Evolutionary conservation across 257 asterid species (phyloP).

Genomic region (Fraxinus anomala): DNA sequence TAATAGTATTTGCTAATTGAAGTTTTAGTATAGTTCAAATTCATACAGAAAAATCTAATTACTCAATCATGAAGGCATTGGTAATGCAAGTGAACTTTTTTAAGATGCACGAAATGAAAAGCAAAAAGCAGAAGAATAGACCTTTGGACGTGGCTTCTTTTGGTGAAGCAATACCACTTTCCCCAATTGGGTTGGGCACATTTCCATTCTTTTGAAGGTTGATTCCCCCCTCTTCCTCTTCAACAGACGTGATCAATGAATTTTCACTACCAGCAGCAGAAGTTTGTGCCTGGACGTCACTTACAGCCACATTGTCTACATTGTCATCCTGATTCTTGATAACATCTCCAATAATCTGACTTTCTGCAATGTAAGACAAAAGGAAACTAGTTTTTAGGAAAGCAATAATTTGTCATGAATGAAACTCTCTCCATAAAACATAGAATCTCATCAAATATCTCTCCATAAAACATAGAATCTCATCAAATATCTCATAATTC

Average conservation of each 20-base stretch:
- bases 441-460: background rate
- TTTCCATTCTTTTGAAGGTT: slow-evolving; percentile 33
- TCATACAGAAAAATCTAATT: slow-evolving; percentile 6
- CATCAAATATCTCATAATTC: background rate
- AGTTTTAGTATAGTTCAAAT: slow-evolving; percentile 3
- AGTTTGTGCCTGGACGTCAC: slow-evolving; percentile 33
- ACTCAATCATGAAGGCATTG: background rate
- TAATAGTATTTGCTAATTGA: background rate
- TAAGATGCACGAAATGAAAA: background rate
- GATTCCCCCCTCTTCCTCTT: slow-evolving; percentile 14
- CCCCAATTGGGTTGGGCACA: slow-evolving; percentile 37
- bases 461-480: background rate
- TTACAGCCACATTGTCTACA: slow-evolving; percentile 10
- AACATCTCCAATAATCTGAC: slow-evolving; percentile 32
- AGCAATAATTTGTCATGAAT: background rate
- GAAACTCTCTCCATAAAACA: background rate
- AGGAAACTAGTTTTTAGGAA: slow-evolving; percentile 16
- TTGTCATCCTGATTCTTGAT: slow-evolving; percentile 24
- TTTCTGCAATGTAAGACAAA: slow-evolving; percentile 40
- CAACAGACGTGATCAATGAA: slow-evolving; percentile 3
- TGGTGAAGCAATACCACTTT: slow-evolving; percentile 36
- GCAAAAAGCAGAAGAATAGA: slow-evolving; percentile 18
- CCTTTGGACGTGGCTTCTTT: slow-evolving; percentile 48
- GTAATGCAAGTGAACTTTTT: background rate
- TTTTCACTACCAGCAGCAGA: slow-evolving; percentile 23